These are phyloP conservation scores for Orbilia ellipsospora DNA, from an alignment of 2,329 filamentous ascomycete species.

Conservation along the genomic window DNA sequence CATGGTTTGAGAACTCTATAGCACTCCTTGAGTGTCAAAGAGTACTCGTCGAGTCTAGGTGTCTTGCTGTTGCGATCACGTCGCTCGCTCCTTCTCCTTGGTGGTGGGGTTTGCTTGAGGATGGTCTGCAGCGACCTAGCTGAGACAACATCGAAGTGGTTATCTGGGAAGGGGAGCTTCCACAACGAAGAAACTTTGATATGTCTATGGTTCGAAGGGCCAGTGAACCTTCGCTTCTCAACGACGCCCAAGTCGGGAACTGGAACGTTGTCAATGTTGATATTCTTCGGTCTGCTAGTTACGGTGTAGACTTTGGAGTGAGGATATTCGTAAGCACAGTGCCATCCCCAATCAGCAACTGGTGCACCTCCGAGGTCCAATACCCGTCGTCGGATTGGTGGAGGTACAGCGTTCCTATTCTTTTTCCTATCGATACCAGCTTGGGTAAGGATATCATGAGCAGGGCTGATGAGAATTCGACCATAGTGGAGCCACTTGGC, in stretches of 20 bases:
- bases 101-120: conserved; percentile 75
- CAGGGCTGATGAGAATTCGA: conserved; percentile 69
- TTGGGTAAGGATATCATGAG: conserved; percentile 61
- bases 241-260: conserved; percentile 45
- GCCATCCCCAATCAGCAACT: conserved; percentile 90
- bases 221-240: conserved; percentile 65
- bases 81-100: conserved; percentile 35
- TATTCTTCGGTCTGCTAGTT: conserved; percentile 77
- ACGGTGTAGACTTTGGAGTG: conserved; percentile 89
- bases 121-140: conserved; percentile 86
- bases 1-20: conserved; percentile 91
- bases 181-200: conserved; percentile 81
- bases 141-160: conserved; percentile 90
- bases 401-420: conserved; percentile 55
- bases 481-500: conserved; percentile 71
- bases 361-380: conserved; percentile 72
- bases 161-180: conserved; percentile 83
- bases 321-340: conserved; percentile 85
- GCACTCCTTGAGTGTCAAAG: conserved; percentile 84
- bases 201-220: conserved; percentile 86
- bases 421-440: conserved; percentile 60
- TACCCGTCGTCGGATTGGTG: conserved; percentile 67
- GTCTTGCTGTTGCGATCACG: conserved; percentile 53
- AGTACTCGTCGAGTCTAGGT: conserved; percentile 80
- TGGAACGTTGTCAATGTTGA: conserved; percentile 68